These are phyloP conservation scores for Hemileccinum rubropunctum DNA, from an alignment of 768 basidiomycete species.

Conservation along the genomic window DNA sequence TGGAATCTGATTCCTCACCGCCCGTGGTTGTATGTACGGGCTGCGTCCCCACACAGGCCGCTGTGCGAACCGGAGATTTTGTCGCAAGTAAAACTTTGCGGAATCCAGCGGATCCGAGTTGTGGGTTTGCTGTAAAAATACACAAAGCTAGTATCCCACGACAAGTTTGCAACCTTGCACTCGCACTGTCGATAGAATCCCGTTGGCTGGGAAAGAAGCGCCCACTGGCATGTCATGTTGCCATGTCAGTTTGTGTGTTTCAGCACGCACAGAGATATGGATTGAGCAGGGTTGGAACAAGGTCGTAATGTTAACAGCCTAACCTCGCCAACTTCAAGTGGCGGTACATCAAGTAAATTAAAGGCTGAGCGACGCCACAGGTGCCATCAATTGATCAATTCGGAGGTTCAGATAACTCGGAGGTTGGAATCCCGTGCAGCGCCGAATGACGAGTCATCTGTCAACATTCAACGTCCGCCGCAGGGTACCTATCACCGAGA, in stretches of 20 bases:
- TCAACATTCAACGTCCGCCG: background rate
- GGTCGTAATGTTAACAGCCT: constrained; percentile 27
- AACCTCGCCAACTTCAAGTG: constrained; percentile 10
- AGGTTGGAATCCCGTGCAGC: background rate
- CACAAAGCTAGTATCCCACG: background rate
- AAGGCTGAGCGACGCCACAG: constrained; percentile 27
- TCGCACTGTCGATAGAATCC: background rate
- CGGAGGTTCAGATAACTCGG: background rate
- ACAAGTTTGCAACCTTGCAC: background rate
- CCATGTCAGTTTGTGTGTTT: constrained; percentile 10
- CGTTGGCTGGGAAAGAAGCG: background rate
- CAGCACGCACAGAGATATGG: constrained; percentile 14
- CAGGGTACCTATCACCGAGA: constrained; percentile 2
- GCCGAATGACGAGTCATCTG: background rate
- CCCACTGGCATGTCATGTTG: constrained; percentile 1
- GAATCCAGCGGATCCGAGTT: background rate
- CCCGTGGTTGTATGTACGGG: constrained; percentile 18
- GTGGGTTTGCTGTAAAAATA: too few species aligned
- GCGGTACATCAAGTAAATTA: constrained; percentile 18
- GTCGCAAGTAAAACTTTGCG: background rate
- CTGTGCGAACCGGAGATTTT: constrained; percentile 16
- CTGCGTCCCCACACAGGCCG: constrained; percentile 18
- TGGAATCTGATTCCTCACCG: constrained; percentile 20
- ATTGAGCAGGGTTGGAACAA: constrained; percentile 17
- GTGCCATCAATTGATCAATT: constrained; percentile 25